Evolutionary conservation across 2,329 filamentous ascomycete species (phyloP).

Genomic region (Pseudogymnoascus sp.): DNA sequence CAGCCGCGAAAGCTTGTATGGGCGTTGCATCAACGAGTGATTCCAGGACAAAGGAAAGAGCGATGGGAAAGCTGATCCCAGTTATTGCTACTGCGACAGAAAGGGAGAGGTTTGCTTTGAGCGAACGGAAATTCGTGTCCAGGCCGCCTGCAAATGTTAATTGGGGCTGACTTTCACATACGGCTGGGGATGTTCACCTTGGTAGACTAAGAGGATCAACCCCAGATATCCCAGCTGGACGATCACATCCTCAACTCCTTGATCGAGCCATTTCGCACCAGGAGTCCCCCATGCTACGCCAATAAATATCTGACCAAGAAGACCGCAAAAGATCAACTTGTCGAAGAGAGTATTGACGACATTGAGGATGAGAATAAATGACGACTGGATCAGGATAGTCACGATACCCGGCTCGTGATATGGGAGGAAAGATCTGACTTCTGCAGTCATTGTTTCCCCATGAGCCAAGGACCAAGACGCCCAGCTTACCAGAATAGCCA

Average conservation of each 20-base stretch:
- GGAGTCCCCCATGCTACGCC: conserved; percentile 63
- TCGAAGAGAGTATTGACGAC: conserved; percentile 49
- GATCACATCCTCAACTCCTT: conserved; percentile 43
- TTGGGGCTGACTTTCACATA: not conserved
- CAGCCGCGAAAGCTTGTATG: conserved; percentile 52
- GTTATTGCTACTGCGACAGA: conserved; percentile 55
- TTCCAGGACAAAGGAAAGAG: conserved; percentile 44
- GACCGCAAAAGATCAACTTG: conserved; percentile 54
- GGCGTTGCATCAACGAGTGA: conserved; percentile 1
- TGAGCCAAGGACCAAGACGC: not conserved
- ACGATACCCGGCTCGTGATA: conserved; percentile 56
- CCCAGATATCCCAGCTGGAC: conserved; percentile 64
- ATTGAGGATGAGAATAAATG: conserved; percentile 57
- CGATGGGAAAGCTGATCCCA: conserved; percentile 55
- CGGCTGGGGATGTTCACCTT: conserved; percentile 32
- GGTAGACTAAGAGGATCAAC: conserved; percentile 60
- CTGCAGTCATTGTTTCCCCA: not conserved
- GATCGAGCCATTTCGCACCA: conserved; percentile 46
- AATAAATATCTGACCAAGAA: conserved; percentile 63
- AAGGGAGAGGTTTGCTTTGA: conserved; percentile 52
- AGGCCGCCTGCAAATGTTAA: conserved; percentile 27
- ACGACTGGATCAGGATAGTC: conserved; percentile 50
- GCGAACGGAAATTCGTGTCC: conserved; percentile 41
- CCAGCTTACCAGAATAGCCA: not conserved
- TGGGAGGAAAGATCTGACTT: conserved; percentile 23